Evolutionary conservation across 768 basidiomycete genomes (phyloP).

Genomic region (Rubroboletus satanas): DNA sequence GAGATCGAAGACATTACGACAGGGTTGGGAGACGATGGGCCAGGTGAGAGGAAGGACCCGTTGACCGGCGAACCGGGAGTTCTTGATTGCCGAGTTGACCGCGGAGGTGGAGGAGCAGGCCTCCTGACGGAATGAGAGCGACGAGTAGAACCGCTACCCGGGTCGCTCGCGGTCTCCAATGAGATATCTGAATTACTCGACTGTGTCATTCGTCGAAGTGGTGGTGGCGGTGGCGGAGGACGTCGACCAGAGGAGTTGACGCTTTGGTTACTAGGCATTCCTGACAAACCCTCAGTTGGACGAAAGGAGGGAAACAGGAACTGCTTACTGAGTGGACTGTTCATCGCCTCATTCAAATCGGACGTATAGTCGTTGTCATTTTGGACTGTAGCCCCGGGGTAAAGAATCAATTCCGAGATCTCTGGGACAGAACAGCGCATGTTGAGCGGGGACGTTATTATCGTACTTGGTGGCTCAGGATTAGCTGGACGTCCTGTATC

Average conservation of each 20-base stretch:
- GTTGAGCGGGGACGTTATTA: not conserved
- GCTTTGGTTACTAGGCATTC: not conserved
- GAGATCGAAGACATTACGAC: not conserved
- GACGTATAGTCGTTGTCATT: not conserved
- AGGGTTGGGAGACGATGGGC: not conserved
- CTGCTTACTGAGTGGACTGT: conserved; percentile 3
- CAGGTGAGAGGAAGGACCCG: not conserved
- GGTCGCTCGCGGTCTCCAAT: not conserved
- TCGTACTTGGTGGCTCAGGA: not conserved
- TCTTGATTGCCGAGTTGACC: not conserved
- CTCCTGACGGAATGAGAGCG: conserved; percentile 2
- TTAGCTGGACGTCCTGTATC: not conserved
- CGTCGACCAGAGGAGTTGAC: not conserved
- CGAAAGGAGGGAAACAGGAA: not conserved
- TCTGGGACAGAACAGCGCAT: not conserved
- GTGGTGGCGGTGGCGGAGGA: not conserved
- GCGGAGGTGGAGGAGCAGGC: conserved; percentile 6
- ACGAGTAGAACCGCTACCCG: not conserved
- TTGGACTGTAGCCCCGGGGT: not conserved
- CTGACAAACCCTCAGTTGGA: conserved; percentile 1
- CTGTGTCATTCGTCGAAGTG: not conserved
- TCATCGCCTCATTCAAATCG: not conserved
- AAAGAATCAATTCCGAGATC: not conserved
- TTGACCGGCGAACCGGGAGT: not conserved
- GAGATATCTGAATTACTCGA: not conserved